These are phyloP conservation scores for Mortierella hygrophila DNA, from an alignment of 192 early-diverging fungal genomes.

Conservation along the genomic window DNA sequence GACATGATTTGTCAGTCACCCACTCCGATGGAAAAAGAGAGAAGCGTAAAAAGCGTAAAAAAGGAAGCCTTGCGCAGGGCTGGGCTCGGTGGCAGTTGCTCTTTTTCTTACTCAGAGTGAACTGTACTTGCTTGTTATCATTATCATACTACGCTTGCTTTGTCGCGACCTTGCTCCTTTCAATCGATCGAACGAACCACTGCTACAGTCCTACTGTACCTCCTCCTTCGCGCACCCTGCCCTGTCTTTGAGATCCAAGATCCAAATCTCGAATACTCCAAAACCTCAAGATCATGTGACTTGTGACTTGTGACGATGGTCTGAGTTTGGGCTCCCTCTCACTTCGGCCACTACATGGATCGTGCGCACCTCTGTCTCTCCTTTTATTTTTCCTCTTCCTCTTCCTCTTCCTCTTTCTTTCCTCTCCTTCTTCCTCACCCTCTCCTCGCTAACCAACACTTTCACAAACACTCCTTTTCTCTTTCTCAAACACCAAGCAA, in stretches of 20 bases:
- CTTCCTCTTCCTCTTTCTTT: neutral
- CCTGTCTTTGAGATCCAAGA: too few relatives aligned
- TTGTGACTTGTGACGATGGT: neutral
- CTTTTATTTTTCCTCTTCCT: too few relatives aligned
- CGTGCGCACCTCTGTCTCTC: neutral
- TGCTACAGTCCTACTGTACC: neutral
- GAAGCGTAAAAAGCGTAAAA: neutral
- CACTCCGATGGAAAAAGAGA: too few relatives aligned
- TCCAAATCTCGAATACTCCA: too few relatives aligned
- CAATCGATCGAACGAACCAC: too few relatives aligned
- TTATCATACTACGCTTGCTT: too few relatives aligned
- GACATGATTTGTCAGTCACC: conserved; percentile 47
- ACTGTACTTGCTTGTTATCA: too few relatives aligned
- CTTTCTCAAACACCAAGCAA: neutral
- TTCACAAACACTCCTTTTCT: neutral
- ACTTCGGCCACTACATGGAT: too few relatives aligned
- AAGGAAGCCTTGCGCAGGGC: neutral
- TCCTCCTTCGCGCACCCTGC: neutral
- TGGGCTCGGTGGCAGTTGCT: neutral
- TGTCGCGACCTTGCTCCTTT: too few relatives aligned
- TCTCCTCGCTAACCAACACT: neutral
- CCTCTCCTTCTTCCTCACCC: neutral
- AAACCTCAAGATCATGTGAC: neutral
- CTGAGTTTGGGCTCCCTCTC: too few relatives aligned
- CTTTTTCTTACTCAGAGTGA: too few relatives aligned